Evolutionary conservation across 371 early-diverging fungal species (phyloP), one percentile per base, ranked within the genome.

Genomic region (Haplosporangium sp.): DNA sequence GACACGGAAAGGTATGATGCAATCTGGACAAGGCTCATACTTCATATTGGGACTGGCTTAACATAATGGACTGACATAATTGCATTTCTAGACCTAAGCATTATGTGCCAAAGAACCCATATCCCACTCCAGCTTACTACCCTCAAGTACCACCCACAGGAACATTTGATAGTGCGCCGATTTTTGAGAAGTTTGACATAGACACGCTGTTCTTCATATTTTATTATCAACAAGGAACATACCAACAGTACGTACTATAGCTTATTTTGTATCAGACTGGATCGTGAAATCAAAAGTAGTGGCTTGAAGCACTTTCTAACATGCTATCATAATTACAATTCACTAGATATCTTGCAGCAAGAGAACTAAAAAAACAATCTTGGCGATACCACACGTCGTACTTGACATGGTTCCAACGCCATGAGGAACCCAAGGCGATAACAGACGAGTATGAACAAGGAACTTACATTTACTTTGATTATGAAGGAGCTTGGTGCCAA

Each of bases 331-430:
- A 2, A 50, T 35, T n/a, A n/a, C 19, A 8, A 48, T 55, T 13
- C 59, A 9, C n/a, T 72, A 94, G 95, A 66, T 95, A 95, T 78
- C 88, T 98, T 63, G 99, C 99, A 4, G 98, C 98, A 20, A 89
- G 94, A 61, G 98, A 98, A 82, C 86, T 99, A 66, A 99, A 99
- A 85, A 93, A 95, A 74, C 97, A 97, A 81, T 94, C 95, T 17
- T 99, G 99, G 99, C 90, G 99, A 64, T 99, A 97, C 85, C 99
- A 99, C 86, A 98, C 97, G 83, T 97, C 98, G 86, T 98, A 98
- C 75, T 85, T 92, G 69, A 97, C 98, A n/a, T 99, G 99, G 99
- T 99, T 99, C 88, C 99, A 99, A 82, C 93, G 99, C 38, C 95
- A 96, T 76, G 98, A 98, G 76, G 99, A 99, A 85, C 99, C 99